Conservation (phyloP, 1,284 basidiomycete species). For the Mycena citricolor region DNA sequence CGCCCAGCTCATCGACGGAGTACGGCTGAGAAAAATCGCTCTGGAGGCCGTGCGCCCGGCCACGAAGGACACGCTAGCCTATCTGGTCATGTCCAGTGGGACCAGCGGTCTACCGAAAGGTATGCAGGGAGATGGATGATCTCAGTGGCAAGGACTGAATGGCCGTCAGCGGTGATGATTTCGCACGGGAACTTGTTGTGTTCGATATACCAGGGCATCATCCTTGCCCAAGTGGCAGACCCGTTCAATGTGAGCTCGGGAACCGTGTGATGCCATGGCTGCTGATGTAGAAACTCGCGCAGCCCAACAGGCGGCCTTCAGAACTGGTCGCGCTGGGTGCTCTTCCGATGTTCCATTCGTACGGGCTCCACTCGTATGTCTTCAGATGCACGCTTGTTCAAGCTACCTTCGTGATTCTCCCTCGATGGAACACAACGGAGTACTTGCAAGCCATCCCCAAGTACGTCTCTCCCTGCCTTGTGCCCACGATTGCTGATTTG, state of each 20-base stretch:
- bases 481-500: background rate
- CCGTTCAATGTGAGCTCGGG: background rate
- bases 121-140: constrained; percentile 26
- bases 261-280: background rate
- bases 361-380: constrained; percentile 54
- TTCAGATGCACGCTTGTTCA: constrained; percentile 50
- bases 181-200: constrained; percentile 67
- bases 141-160: background rate
- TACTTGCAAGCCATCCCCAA: constrained; percentile 37
- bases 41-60: constrained; percentile 46
- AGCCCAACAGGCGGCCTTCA: constrained; percentile 9
- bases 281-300: background rate
- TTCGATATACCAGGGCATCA: constrained; percentile 43
- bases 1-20: constrained; percentile 44
- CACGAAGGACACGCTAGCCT: constrained; percentile 59
- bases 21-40: constrained; percentile 38
- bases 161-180: constrained; percentile 63
- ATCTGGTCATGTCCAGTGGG: constrained; percentile 75
- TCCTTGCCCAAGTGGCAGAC: constrained; percentile 34
- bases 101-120: constrained; percentile 78
- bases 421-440: constrained; percentile 52
- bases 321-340: constrained; percentile 51
- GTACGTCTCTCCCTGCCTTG: constrained; percentile 25
- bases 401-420: constrained; percentile 52
- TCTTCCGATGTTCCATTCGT: constrained; percentile 70